A percentile compares a stretch with the other conserved stretches of the same genome.
Evolutionary conservation across 176 grass and related monocot genomes (phyloP).

Genomic region (Avena eriantha): DNA sequence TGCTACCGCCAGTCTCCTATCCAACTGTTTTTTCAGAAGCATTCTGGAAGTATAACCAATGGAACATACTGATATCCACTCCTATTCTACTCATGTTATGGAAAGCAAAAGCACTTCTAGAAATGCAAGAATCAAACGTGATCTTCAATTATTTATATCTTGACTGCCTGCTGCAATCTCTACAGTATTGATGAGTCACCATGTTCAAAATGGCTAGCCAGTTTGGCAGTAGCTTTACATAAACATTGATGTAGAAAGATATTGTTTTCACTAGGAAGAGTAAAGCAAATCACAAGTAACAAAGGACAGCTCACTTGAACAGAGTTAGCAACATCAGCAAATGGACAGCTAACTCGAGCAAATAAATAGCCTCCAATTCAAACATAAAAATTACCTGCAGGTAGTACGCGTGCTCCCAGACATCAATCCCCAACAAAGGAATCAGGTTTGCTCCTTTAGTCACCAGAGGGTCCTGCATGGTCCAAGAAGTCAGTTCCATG

Average conservation of each 20-base stretch:
- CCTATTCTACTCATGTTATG: not conserved
- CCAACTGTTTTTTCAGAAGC: not conserved
- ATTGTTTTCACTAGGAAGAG: not conserved
- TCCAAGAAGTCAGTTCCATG: constrained; percentile 30
- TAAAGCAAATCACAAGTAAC: not conserved
- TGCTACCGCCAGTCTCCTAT: too few relatives aligned
- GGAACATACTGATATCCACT: not conserved
- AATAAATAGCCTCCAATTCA: not conserved
- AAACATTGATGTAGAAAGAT: not conserved
- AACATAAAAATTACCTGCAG: constrained; percentile 75
- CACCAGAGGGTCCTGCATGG: constrained; percentile 78
- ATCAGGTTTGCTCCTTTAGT: constrained; percentile 86
- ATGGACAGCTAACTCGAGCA: constrained; percentile 7
- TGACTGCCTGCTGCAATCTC: not conserved
- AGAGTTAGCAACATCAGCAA: not conserved
- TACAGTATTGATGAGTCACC: not conserved
- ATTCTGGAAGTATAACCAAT: not conserved
- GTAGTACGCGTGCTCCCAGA: constrained; percentile 99
- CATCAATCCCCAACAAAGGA: constrained; percentile 95
- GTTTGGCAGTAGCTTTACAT: not conserved
- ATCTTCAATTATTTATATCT: not conserved
- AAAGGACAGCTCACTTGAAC: not conserved
- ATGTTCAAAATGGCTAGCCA: not conserved
- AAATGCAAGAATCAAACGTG: not conserved
- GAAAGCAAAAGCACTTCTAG: not conserved